Conservation (phyloP, 2,329 filamentous ascomycete species). For the Penicillium sp. region DNA sequence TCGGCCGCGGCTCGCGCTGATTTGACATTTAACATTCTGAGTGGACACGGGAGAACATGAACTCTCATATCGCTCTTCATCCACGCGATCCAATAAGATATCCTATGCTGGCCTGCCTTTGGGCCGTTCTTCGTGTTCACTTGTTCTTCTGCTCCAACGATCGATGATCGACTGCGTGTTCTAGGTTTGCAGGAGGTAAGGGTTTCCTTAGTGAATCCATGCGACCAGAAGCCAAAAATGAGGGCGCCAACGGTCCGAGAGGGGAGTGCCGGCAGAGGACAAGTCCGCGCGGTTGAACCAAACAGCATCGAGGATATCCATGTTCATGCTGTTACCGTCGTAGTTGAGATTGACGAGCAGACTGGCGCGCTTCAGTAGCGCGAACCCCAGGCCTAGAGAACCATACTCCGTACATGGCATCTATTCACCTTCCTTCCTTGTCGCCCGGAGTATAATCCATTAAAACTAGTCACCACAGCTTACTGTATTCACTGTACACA, state of each 20-base stretch:
- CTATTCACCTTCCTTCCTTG: neutral
- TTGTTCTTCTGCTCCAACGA: neutral
- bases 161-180: neutral
- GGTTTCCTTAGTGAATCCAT: conserved; percentile 5
- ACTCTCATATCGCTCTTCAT: conserved; percentile 17
- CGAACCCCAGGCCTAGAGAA: neutral
- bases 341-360: neutral
- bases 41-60: conserved; percentile 13
- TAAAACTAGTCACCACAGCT: conserved; percentile 10
- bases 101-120: neutral
- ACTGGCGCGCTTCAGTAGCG: conserved; percentile 4
- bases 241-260: neutral
- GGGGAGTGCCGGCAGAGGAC: neutral
- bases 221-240: neutral
- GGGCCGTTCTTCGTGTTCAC: conserved; percentile 3
- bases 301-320: neutral
- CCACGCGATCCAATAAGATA: conserved; percentile 12
- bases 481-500: neutral
- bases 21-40: conserved; percentile 22
- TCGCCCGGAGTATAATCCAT: conserved; percentile 18
- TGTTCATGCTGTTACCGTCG: neutral
- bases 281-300: neutral
- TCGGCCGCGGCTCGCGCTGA: conserved; percentile 19
- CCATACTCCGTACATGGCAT: neutral
- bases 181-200: neutral